Conservation (phyloP, 805 yeast species). For the Kockiozyma suomiensis region DNA sequence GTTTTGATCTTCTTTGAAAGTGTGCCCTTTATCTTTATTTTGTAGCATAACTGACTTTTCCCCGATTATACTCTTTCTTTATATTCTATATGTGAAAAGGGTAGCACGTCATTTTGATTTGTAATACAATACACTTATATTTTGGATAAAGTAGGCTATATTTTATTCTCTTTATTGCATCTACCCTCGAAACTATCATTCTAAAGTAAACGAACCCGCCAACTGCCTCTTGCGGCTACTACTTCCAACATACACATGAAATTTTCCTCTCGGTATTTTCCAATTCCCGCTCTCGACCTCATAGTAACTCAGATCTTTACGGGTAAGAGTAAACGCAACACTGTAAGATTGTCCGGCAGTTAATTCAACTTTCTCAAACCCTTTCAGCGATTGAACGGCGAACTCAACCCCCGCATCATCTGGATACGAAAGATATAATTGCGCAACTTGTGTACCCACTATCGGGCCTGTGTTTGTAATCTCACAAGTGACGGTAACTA, state of each 20-base stretch:
- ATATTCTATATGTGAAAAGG: too few relatives aligned
- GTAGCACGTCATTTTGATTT: too few relatives aligned
- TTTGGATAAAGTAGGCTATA: too few relatives aligned
- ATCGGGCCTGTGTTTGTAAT: slow-evolving; percentile 54
- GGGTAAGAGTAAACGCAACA: slow-evolving; percentile 50
- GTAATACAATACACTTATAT: background rate
- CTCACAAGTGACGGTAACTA: slow-evolving; percentile 50
- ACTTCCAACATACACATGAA: slow-evolving; percentile 52
- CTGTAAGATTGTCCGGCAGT: slow-evolving; percentile 47
- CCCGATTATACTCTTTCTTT: too few relatives aligned
- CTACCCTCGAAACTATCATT: background rate
- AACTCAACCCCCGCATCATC: slow-evolving; percentile 48
- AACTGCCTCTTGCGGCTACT: slow-evolving; percentile 17
- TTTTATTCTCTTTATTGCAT: too few relatives aligned
- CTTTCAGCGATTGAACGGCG: slow-evolving; percentile 57
- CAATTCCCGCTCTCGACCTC: slow-evolving; percentile 59
- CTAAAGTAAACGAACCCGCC: slow-evolving; percentile 14
- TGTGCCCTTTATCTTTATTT: background rate
- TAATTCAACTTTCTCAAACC: slow-evolving; percentile 57
- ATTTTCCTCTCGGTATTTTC: slow-evolving; percentile 60
- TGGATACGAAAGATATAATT: slow-evolving; percentile 58
- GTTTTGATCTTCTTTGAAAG: background rate
- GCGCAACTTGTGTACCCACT: slow-evolving; percentile 55
- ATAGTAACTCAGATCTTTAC: slow-evolving; percentile 61
- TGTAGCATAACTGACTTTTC: background rate